Conservation (phyloP, 225 moss, liverwort and hornwort genomes). For the Antitrichia curtipendula region DNA sequence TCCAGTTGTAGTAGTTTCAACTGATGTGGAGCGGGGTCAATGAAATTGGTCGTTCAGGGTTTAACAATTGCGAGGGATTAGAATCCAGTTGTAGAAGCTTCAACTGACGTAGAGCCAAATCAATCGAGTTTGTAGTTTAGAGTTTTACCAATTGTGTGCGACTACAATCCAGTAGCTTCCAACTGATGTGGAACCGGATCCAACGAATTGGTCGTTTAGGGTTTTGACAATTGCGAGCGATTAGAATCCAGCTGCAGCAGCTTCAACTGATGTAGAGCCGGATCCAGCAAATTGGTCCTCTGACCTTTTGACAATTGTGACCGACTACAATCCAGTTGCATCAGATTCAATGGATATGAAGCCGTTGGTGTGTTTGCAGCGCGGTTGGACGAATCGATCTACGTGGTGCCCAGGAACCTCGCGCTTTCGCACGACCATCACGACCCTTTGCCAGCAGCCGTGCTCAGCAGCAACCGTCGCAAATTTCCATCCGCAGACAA, state of each 20-base stretch:
- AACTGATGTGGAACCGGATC: neutral
- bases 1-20: neutral
- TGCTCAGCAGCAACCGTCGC: constrained; percentile 1
- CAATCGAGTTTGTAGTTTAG: too few relatives aligned
- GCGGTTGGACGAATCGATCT: constrained; percentile 25
- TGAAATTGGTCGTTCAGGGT: neutral
- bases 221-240: neutral
- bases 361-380: neutral
- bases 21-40: neutral
- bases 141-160: neutral
- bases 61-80: neutral
- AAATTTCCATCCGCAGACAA: constrained; percentile 12
- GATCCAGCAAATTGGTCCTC: neutral
- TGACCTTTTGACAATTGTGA: neutral
- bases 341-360: neutral
- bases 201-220: neutral
- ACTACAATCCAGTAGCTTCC: neutral
- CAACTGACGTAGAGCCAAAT: neutral
- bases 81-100: neutral
- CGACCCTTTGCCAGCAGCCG: constrained; percentile 6
- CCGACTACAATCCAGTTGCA: neutral
- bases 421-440: neutral
- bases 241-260: neutral
- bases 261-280: neutral
- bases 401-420: constrained; percentile 17